Evolutionary conservation across 2,329 filamentous ascomycete species (phyloP), one percentile per base, ranked within the genome.

Genomic region (Monosporascus sp.): DNA sequence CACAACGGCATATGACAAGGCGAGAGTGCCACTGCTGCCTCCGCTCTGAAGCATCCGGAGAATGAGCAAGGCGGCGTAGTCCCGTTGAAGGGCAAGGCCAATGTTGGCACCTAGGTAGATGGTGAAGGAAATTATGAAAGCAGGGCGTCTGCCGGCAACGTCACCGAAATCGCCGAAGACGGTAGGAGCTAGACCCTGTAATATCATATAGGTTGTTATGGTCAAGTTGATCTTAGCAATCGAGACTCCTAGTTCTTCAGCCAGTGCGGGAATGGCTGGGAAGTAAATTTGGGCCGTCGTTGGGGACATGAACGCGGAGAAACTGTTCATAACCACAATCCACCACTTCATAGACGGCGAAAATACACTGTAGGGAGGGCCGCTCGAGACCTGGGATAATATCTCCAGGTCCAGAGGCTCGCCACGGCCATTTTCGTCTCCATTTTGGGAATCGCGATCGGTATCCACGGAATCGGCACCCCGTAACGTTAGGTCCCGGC

Each of bases 1-100:
- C 15, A 92, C 80, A 2, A 90, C 82, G 2, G 84, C 89, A 56
- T 80, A 87, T 0, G 82, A 83, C 1, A 94, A 74, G 0, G 88
- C 85, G n/a, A 90, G 75, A 0, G 86, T 87, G 0, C 84, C 84
- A 60, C 82, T 86, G 64, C 81, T 86, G 1, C 87, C 85, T 0
- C 76, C 75, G 35, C 81, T 83, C 62, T 88, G 85, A 3, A 87
- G 54, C 70, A 81, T 82, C 0, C 85, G 77, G 8, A 88, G 69
- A 2, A 86, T 72, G 35, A 88, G 63, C 20, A 88, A 68, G 0
- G 83, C 79, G 1, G 76, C 73, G 53, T 81, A 85, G 62, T 78
- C 74, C 31, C 77, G 71, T 60, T 85, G 81, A 9, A 86, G 64
- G 17, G 79, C 82, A 2, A 86, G 70, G 0, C 80, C 83, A 17